Conservation (phyloP, 495 filamentous ascomycete genomes). For the Penicillium waksmanii region DNA sequence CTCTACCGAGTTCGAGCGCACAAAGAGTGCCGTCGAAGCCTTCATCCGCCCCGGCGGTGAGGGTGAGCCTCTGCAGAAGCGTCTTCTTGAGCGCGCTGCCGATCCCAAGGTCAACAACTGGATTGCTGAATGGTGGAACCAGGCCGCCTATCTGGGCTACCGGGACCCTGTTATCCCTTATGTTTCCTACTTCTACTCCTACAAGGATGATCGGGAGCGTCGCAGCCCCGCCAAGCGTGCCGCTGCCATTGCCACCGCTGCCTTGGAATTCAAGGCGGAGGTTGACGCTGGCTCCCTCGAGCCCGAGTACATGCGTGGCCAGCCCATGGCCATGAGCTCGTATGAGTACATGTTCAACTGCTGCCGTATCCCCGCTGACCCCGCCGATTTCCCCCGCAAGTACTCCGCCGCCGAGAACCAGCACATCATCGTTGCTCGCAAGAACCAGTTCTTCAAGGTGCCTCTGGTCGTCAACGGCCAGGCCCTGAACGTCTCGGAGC, state of each 20-base stretch:
- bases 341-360: slow-evolving; percentile 99
- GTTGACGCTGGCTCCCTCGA: slow-evolving; percentile 84
- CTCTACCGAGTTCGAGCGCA: slow-evolving; percentile 70
- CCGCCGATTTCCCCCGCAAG: slow-evolving; percentile 82
- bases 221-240: slow-evolving; percentile 90
- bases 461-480: slow-evolving; percentile 73
- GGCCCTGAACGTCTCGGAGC: slow-evolving; percentile 82
- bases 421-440: slow-evolving; percentile 86
- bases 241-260: slow-evolving; percentile 82
- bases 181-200: slow-evolving; percentile 99
- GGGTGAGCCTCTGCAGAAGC: slow-evolving; percentile 85
- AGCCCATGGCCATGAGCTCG: slow-evolving; percentile 94
- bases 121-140: slow-evolving; percentile 98
- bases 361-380: slow-evolving; percentile 82
- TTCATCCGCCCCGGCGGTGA: slow-evolving; percentile 82
- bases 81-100: slow-evolving; percentile 78
- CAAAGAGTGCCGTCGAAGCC: slow-evolving; percentile 78
- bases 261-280: slow-evolving; percentile 90
- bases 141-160: slow-evolving; percentile 86
- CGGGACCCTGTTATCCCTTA: slow-evolving; percentile 97
- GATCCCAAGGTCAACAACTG: slow-evolving; percentile 90
- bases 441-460: slow-evolving; percentile 96
- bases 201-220: slow-evolving; percentile 87
- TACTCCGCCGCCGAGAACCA: slow-evolving; percentile 73
- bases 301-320: slow-evolving; percentile 96